Evolutionary conservation across 106 monocot genomes (phyloP), one percentile per base, ranked within the genome.

Genomic region (Platanthera zijinensis): DNA sequence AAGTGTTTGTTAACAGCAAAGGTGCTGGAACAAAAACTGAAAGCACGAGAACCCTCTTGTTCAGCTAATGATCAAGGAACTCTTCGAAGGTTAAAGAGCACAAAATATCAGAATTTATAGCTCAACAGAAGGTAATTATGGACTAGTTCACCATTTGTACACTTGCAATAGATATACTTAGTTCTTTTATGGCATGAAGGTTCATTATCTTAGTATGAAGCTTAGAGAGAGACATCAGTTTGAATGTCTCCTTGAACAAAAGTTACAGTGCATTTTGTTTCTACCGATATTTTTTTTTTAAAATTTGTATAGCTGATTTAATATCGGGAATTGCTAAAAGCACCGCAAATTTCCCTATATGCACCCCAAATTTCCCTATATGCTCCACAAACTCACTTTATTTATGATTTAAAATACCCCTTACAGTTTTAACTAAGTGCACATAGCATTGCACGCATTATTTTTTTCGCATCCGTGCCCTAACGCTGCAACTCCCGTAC

Each of bases 11-110:
- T 14, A 76, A 78, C 84, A 93, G 78, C 88, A 9, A 86, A 84
- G 68, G 90, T 88, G 17, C 73, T 90, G 71, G 93, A 93, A 64
- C 22, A 75, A 68, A 90, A 82, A 72, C 73, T 93, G 30, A 88
- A 85, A 59, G 87, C 86, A 2, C 82, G 83, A 25, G 77, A 88
- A 77, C 75, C 83, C 32, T 86, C 86, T 47, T 10, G 18, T 76
- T 84, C 81, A 85, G 52, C 78, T 78, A 75, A 87, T 82, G 84
- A 80, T 88, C 17, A 86, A 71, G 19, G 90, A 88, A 39, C 80
- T 94, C 53, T 69, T 73, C 48, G 78, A 90, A 78, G 72, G 73
- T 94, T 18, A 87, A 85, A 77, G 90, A 90, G 74, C 77, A 86
- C 67, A 25, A 70, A 72, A 75, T 78, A 12, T 75, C 76, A 17